Base-by-base conservation (phyloP, 495 filamentous ascomycete species). In the Podospora pseudocomata region DNA sequence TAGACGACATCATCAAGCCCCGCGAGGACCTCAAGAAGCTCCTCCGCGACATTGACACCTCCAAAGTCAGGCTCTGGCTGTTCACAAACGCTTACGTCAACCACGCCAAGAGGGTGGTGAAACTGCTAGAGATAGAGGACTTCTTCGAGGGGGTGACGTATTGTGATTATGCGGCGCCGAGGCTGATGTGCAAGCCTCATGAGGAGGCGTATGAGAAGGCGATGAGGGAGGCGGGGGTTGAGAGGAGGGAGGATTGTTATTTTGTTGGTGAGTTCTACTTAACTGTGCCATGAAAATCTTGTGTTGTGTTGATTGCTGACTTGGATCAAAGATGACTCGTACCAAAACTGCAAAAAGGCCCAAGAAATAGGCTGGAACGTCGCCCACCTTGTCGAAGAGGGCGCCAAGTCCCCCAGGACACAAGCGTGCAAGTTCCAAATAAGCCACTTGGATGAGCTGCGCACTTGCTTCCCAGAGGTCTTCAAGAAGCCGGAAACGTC, bases 61-160 rank as follows among this genome's bases (percentile, higher is more conserved):
- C 71, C 70, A 97, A 95, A 73, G 91, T 97, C 70, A 91, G 89
- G 74, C 80, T 91, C 20, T 98, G 96, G 96, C 86, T 99, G 3
- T 88, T 99, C 67, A 99, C 96, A 0, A 99, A 99, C 74, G 96
- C 96, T 54, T 96, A 97, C 74, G 79, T 96, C 70, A 98, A 83
- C 57, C 96, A 99, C 73, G 96, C 86, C 5, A 87, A 85, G 69
- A 80, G 93, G 20, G 95, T 99, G 7, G 86, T 98, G 18, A 87
- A 84, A 70, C 76, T 99, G 30, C 82, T 99, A 3, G 89, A 86
- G 30, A 78, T 98, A 20, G 92, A 96, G 15, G 92, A 96, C 77
- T 78, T 92, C 28, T 98, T 98, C 76, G 94, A 96, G 71, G 94
- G 94, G 0, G 83, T 97, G 67, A 97, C 95, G 0, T 97, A 87